Base-by-base conservation (phyloP, 1,139 yeast genomes). In the Suhomyces atakaporum region DNA sequence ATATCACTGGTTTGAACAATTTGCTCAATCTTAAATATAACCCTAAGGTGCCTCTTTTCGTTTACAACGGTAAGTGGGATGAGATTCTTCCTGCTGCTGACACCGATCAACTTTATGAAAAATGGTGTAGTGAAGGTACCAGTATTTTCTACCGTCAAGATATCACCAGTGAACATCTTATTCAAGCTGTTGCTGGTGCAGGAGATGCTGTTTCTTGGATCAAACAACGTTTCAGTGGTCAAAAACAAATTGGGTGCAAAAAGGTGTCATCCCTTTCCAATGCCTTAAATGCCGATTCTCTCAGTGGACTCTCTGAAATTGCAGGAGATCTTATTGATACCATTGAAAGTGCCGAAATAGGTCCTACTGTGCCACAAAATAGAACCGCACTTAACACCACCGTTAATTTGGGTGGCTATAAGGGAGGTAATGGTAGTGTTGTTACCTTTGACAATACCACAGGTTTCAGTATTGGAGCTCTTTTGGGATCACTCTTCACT, bases 11-110 rank as follows among this genome's bases (percentile, higher is more conserved):
- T 2, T 9, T 11, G 8, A 36, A 31, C 11, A 28, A 36, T 12
- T 31, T 31, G 19, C 21, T 36, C 14, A 24, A 31, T n/a, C 13
- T 36, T 16, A 23, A 36, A 5, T 43, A 31, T 3, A 39, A 50
- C 20, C 72, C 72, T 2, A 42, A 58, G 25, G 52, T 63, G 8
- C 72, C 71, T 1, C 32, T 66, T 3, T 64, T 64, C 35, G 49
- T 64, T 7, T 65, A 56, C 47, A 71, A 66, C 36, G 67, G 67
- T 1, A 31, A 43, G 16, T 34, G 51, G 3, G 72, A 66, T 42
- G 45, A 45, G 5, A 46, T 58, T 18, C 47, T 52, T 9, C 56
- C 58, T 4, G 44, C 43, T 13, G 29, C 11, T 2, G 49, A 39
- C 13, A 27, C 51, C 4, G 35, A 42, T 10, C 21, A 40, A 13